A percentile compares a stretch with the other conserved stretches of the same genome.
These are phyloP conservation scores for Fusarium succisae DNA, from an alignment of 2,329 filamentous ascomycete species.

Conservation along the genomic window DNA sequence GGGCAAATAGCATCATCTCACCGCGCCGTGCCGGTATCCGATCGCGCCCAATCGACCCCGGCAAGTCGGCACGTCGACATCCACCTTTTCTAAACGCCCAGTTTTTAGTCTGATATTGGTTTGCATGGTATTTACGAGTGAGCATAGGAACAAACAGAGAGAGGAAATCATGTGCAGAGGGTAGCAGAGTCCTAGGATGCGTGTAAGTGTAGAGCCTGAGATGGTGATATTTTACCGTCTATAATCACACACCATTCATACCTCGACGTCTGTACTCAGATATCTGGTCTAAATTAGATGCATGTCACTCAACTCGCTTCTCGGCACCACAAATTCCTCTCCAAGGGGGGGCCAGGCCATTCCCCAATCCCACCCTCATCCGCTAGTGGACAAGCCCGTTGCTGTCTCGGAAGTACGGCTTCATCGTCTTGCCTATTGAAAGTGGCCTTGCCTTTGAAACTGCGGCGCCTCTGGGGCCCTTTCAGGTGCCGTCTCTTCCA, in stretches of 20 bases:
- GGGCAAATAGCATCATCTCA: slow-evolving; percentile 43
- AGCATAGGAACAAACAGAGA: background rate
- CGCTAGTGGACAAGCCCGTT: slow-evolving; percentile 30
- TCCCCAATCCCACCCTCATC: slow-evolving; percentile 17
- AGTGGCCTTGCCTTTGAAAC: slow-evolving; percentile 3
- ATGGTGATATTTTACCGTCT: background rate
- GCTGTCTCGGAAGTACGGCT: slow-evolving; percentile 45
- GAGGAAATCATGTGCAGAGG: background rate
- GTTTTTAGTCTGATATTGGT: slow-evolving; percentile 13
- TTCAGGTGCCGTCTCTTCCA: slow-evolving; percentile 25
- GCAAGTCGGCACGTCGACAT: slow-evolving; percentile 43
- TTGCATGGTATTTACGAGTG: background rate
- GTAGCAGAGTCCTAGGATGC: background rate
- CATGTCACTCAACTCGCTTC: slow-evolving; percentile 24
- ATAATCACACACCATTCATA: background rate
- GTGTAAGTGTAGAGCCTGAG: background rate
- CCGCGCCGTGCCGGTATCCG: slow-evolving; percentile 45
- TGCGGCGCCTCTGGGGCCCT: background rate
- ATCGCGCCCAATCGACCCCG: slow-evolving; percentile 44
- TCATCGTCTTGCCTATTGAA: slow-evolving; percentile 26
- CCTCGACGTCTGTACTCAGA: background rate
- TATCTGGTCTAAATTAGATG: background rate
- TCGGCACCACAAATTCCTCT: slow-evolving; percentile 27
- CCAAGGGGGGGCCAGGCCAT: background rate
- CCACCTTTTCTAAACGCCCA: slow-evolving; percentile 35